Base-by-base conservation (phyloP, 2,329 filamentous ascomycete genomes). In the Fusarium sp. region DNA sequence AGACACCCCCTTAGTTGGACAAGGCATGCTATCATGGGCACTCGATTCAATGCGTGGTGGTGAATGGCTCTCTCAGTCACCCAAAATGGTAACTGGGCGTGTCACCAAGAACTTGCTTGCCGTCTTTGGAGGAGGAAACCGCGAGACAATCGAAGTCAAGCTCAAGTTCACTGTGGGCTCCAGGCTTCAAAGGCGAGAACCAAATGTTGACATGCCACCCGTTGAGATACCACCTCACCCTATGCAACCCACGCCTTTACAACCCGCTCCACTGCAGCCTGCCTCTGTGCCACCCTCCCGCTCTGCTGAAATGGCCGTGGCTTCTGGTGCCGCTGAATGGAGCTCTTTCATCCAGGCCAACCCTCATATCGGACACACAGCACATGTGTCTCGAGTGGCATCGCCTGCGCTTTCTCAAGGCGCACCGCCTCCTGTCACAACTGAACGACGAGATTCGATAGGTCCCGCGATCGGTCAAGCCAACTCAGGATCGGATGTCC, bases 71-170 rank as follows among this genome's bases (percentile, higher is more conserved):
- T 33, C 87, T 56, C 87, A 90, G 63, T 88, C 91, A 76, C 90
- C 90, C 18, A 90, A 92, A 79, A 87, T 95, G 83, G 92, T 99
- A 73, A 98, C 96, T 13, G 96, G 96, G 64, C 92, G 95, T 39
- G 94, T 99, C 62, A 94, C 93, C 79, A 94, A 93, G 80, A 98
- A 97, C 80, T 84, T 95, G 49, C 86, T 97, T 51, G 94, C 93
- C 15, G 86, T 98, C 31, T 97, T 98, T 80, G 91, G 91, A 44
- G 94, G 93, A 78, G 94, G 94, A 38, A 88, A 92, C 68, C 93
- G 92, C 76, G 95, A 98, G 83, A 98, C 94, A 2, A 85, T 99
- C 67, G 96, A 99, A 84, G 96, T 99, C 74, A 97, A 93, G 81
- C 87, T 99, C 70, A 95, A 94, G 80, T 87, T 99, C 64, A 92